Evolutionary conservation across 495 filamentous ascomycete species (phyloP).

Genomic region (Barbatosphaeria neglecta): DNA sequence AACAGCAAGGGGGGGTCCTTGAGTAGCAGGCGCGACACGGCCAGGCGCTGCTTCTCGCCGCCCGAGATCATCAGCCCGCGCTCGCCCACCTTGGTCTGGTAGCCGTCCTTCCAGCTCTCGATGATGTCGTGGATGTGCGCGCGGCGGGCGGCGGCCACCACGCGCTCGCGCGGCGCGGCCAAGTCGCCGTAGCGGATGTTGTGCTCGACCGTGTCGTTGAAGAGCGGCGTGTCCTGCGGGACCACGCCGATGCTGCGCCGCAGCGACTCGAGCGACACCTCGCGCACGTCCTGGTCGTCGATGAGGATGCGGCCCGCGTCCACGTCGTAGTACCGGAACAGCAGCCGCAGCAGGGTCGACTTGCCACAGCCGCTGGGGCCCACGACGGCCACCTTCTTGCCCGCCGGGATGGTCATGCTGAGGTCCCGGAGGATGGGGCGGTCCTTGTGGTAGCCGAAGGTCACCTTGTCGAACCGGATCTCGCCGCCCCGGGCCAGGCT

Average conservation of each 20-base stretch:
- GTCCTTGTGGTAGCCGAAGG: slow-evolving; percentile 81
- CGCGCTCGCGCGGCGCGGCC: slow-evolving; percentile 59
- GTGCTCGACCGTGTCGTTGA: slow-evolving; percentile 89
- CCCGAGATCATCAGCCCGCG: slow-evolving; percentile 97
- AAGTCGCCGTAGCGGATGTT: slow-evolving; percentile 95
- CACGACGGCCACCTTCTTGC: slow-evolving; percentile 90
- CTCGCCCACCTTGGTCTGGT: slow-evolving; percentile 88
- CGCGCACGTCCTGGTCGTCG: slow-evolving; percentile 83
- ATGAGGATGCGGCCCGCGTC: slow-evolving; percentile 80
- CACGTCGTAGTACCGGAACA: slow-evolving; percentile 92
- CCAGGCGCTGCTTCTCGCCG: slow-evolving; percentile 90
- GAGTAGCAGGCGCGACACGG: slow-evolving; percentile 72
- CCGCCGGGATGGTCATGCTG: slow-evolving; percentile 80
- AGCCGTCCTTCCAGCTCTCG: slow-evolving; percentile 65
- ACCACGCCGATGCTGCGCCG: slow-evolving; percentile 86
- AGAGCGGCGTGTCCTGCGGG: slow-evolving; percentile 91
- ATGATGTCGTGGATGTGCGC: slow-evolving; percentile 82
- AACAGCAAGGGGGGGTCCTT: slow-evolving; percentile 91
- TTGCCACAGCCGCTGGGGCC: slow-evolving; percentile 95
- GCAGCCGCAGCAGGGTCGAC: slow-evolving; percentile 76
- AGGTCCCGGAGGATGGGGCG: slow-evolving; percentile 80
- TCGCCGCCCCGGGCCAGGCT: slow-evolving; percentile 66
- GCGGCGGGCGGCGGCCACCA: slow-evolving; percentile 62
- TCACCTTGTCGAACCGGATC: slow-evolving; percentile 89
- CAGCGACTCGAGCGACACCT: slow-evolving; percentile 71